phyloP scores from a whole-genome alignment of 169 alveolate species.

The Plasmodium inui region DNA sequence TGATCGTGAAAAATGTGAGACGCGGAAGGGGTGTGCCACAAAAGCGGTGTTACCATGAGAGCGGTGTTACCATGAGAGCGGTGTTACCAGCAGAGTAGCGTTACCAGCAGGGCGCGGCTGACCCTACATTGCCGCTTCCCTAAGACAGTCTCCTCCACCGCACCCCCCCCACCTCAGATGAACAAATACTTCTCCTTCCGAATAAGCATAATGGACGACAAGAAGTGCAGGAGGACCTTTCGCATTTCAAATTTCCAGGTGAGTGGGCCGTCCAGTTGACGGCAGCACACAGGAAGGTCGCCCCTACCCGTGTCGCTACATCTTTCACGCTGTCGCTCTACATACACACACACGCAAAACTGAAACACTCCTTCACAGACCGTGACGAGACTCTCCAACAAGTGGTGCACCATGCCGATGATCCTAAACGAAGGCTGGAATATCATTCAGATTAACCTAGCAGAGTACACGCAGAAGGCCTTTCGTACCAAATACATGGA shows the following conservation, averaged over 20 bases:
- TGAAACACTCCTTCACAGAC: neutral
- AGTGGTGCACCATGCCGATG: slow-evolving; percentile 96
- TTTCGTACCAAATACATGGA: slow-evolving; percentile 97
- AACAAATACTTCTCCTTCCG: slow-evolving; percentile 96
- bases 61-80: neutral
- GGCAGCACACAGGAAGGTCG: too few relatives aligned
- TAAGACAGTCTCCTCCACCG: neutral
- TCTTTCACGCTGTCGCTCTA: too few relatives aligned
- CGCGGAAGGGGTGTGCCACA: neutral
- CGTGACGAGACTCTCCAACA: slow-evolving; percentile 59
- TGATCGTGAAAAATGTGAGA: slow-evolving; percentile 62
- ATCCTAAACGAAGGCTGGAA: slow-evolving; percentile 98
- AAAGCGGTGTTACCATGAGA: neutral
- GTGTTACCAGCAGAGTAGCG: neutral
- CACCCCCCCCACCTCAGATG: slow-evolving; percentile 78
- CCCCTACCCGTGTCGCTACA: too few relatives aligned
- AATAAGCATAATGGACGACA: slow-evolving; percentile 96
- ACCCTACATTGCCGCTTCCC: neutral
- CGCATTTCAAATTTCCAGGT: slow-evolving; percentile 96
- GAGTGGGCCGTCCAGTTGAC: neutral
- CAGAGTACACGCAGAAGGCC: slow-evolving; percentile 97
- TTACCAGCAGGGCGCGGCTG: neutral
- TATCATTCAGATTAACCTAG: slow-evolving; percentile 95
- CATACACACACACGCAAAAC: neutral
- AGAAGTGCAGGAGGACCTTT: slow-evolving; percentile 95